A percentile compares a stretch with the other conserved stretches of the same genome.
Conservation (phyloP, 192 early-diverging fungal genomes). For the Rhizoclosmatium sp. region DNA sequence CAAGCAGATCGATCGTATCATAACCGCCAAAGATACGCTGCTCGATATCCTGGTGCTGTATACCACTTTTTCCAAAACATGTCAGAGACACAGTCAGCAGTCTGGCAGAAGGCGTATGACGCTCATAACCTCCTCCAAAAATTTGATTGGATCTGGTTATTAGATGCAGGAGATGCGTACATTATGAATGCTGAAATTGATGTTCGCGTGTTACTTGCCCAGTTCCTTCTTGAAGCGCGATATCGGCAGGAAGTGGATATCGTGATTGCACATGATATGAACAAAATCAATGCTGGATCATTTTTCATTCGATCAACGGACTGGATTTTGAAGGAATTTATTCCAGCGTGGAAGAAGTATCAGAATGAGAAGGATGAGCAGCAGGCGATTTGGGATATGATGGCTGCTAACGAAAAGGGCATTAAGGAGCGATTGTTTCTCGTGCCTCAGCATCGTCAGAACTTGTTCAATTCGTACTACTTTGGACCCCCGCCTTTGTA, state of each 20-base stretch:
- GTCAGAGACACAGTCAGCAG: background rate
- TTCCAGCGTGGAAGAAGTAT: background rate
- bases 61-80: conserved; percentile 11
- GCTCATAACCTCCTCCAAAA: background rate
- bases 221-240: background rate
- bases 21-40: background rate
- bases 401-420: background rate
- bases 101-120: conserved; percentile 17
- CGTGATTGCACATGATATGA: conserved; percentile 11
- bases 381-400: conserved; percentile 3
- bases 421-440: background rate
- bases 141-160: conserved; percentile 18
- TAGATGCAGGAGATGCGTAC: conserved; percentile 13
- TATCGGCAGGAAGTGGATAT: background rate
- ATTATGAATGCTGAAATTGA: conserved; percentile 19
- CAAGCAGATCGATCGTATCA: no score
- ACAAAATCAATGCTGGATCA: conserved; percentile 18
- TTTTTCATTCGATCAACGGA: conserved; percentile 16
- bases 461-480: background rate
- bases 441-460: background rate
- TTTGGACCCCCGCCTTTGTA: background rate
- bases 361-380: conserved; percentile 2
- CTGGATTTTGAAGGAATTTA: conserved; percentile 3
- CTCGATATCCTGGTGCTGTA: background rate
- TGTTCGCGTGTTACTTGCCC: background rate